Conservation (phyloP, 345 rosid species). For the Pistacia vera region DNA sequence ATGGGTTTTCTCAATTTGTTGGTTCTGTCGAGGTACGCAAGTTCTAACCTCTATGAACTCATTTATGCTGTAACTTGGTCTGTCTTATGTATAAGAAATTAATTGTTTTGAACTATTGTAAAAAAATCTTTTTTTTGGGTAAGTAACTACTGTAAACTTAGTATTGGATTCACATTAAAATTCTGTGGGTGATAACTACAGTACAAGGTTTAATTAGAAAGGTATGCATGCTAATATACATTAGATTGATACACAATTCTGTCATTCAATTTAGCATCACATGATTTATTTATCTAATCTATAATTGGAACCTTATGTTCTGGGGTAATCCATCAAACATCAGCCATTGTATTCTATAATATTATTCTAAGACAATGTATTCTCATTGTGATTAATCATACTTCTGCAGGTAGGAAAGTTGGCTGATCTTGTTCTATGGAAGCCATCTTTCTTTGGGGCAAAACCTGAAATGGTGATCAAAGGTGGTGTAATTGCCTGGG, state of each 20-base stretch:
- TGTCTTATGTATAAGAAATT: not conserved
- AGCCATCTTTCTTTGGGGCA: constrained; percentile 94
- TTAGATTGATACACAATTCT: not conserved
- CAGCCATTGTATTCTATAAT: not conserved
- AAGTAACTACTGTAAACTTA: not conserved
- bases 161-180: not conserved
- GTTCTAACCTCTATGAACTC: not conserved
- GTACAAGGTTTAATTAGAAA: not conserved
- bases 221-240: not conserved
- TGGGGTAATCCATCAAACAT: not conserved
- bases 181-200: not conserved
- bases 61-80: not conserved
- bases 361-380: not conserved
- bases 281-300: not conserved
- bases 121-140: no score
- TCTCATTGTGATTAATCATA: constrained; percentile 5
- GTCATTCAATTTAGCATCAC: not conserved
- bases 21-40: constrained; percentile 87
- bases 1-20: constrained; percentile 70
- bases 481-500: constrained; percentile 91
- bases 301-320: not conserved
- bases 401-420: constrained; percentile 72
- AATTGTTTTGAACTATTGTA: not conserved
- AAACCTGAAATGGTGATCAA: constrained; percentile 95
- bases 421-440: constrained; percentile 97